These are phyloP conservation scores for Mycena alexandri DNA, from an alignment of 768 basidiomycete species.

Conservation along the genomic window DNA sequence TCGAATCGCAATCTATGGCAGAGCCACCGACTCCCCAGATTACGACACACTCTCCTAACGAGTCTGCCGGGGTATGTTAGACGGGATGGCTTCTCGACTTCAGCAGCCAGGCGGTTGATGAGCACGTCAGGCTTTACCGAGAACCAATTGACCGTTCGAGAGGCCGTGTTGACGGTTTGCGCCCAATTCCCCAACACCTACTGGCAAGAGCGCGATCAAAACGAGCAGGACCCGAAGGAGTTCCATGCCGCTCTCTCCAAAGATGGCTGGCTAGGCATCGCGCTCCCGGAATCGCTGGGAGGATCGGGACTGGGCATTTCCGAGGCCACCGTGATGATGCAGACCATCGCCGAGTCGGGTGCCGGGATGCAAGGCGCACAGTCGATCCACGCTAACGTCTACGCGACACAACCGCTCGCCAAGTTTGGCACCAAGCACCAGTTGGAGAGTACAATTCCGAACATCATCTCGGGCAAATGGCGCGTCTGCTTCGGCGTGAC, in stretches of 20 bases:
- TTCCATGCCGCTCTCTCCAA: constrained; percentile 30
- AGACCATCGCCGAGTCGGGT: constrained; percentile 37
- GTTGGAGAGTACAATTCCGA: constrained; percentile 21
- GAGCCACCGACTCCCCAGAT: too few species aligned
- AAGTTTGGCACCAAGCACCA: constrained; percentile 27
- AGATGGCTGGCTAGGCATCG: constrained; percentile 34
- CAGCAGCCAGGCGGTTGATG: constrained; percentile 4
- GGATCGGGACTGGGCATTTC: constrained; percentile 37
- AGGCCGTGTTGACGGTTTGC: constrained; percentile 22
- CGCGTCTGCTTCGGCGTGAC: constrained; percentile 39
- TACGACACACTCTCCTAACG: too few species aligned
- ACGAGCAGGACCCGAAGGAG: constrained; percentile 13
- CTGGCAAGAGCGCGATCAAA: constrained; percentile 31
- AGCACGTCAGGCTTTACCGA: constrained; percentile 25
- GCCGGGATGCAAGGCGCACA: constrained; percentile 39
- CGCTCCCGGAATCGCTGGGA: constrained; percentile 33
- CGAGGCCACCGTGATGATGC: constrained; percentile 40
- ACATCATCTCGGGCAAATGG: constrained; percentile 31
- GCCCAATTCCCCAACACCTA: constrained; percentile 28
- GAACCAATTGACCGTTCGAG: constrained; percentile 20
- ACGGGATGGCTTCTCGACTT: constrained; percentile 15
- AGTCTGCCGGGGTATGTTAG: too few species aligned
- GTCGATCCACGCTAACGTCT: constrained; percentile 37
- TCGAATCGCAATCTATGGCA: too few species aligned
- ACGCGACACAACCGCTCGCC: constrained; percentile 35